Conservation (phyloP, 768 basidiomycete genomes). For the Pleurotus eryngii region DNA sequence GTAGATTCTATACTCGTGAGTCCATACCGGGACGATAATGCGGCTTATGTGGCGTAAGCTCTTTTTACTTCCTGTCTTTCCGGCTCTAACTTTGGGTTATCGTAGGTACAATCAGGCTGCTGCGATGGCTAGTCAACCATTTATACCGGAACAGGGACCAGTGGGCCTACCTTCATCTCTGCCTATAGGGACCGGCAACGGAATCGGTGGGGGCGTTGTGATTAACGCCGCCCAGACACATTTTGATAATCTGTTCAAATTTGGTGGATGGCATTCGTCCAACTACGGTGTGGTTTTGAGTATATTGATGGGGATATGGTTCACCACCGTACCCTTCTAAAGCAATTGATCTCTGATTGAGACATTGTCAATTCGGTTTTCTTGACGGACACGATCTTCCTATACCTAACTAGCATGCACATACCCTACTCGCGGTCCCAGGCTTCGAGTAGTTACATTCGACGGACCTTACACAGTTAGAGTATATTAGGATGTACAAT, state of each 20-base stretch:
- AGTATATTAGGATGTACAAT: no score
- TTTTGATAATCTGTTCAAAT: neutral
- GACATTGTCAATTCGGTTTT: constrained; percentile 2
- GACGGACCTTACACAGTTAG: no score
- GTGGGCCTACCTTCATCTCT: neutral
- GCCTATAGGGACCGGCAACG: neutral
- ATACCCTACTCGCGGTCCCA: no score
- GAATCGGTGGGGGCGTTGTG: neutral
- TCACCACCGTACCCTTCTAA: constrained; percentile 1
- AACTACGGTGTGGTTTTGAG: neutral
- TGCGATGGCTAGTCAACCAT: neutral
- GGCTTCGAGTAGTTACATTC: no score
- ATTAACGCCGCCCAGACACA: neutral
- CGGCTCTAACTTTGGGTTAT: neutral
- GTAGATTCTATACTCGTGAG: constrained; percentile 24
- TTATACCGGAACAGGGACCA: constrained; percentile 1
- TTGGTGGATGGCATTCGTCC: neutral
- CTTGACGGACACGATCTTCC: neutral
- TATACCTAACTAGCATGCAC: neutral
- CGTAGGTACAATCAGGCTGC: neutral
- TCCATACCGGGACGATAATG: neutral
- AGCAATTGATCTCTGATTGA: neutral
- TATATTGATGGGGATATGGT: constrained; percentile 5
- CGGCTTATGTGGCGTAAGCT: neutral
- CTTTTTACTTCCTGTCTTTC: neutral